Evolutionary conservation across 2,329 filamentous ascomycete species (phyloP), one percentile per base, ranked within the genome.

Genomic region (Paraconiothyrium sp.): DNA sequence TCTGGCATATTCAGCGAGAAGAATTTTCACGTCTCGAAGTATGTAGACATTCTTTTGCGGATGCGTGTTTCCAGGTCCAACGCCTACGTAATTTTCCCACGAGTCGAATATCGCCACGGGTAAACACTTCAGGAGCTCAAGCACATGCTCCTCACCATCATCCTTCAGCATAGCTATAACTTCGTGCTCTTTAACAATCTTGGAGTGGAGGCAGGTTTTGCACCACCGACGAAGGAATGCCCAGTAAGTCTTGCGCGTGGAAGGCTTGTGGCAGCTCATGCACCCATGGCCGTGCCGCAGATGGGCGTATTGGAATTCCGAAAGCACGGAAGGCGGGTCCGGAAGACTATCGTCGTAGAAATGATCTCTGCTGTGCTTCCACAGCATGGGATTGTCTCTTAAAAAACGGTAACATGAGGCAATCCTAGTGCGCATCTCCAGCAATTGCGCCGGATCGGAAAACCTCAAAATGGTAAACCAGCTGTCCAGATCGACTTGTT

Each of bases 211-310:
- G 61, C 79, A 81, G 9, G 65, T 64, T 54, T 77, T 76, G 65
- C 79, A 81, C 78, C 78, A 80, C n/a, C 79, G 76, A 11, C 77
- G 74, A 24, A 78, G 72, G 54, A 80, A 80, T 1, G 77, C 77
- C 79, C 79, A 81, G 60, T 80, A 81, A 4, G 78, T 78, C 65
- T 80, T 81, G 63, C 79, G 72, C 7, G 78, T 77, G 37, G 70
- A 72, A 5, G 66, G 68, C 13, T 77, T 69, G 14, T 68, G 65
- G 63, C 79, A 80, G 34, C 70, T 74, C 72, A 78, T 78, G 66
- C 79, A 81, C 30, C 78, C 78, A 52, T 75, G 72, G 8, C 78
- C 78, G 43, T 78, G 73, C 8, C 79, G 69, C 16, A 81, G 65
- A 58, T 80, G 71, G 14, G 77, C 75, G 63, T 80, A 81, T 54